Evolutionary conservation across 2,329 filamentous ascomycete species (phyloP), one percentile per base, ranked within the genome.

Genomic region (Penicillium sp.): DNA sequence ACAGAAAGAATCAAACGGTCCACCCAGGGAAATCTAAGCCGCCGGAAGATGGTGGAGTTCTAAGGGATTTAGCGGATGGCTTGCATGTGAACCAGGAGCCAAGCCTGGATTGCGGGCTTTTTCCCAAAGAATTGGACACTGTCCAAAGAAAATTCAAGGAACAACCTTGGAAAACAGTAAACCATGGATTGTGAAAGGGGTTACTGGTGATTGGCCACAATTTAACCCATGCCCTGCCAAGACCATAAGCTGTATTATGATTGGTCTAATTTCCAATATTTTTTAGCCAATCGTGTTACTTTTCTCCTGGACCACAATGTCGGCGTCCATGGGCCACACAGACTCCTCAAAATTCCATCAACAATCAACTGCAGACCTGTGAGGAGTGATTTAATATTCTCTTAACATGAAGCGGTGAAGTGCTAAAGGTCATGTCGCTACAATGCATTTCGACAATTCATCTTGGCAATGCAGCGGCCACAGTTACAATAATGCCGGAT

Each of bases 271-370:
- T 1, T 0, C 1, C 1, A 1, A 19, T 13, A 17, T 3, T n/a
- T n/a, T 12, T 12, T 0, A 32, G 5, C 47, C 47, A 45, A 49
- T 49, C 28, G 9, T 1, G 2, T 4, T 28, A 13, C 34, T 28
- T 22, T 39, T 3, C 42, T 45, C 41, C 41, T 49, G 47, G 24
- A 39, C 47, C 47, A 49, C 34, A 28, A 10, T 13, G 17, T 39
- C 12, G 17, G 6, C 8, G 8, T 28, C 45, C 45, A 29, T 21
- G 39, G 33, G 28, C 10, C 24, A 37, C 39, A 37, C 39, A 31
- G 29, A 29, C 17, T n/a, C 33, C 12, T 5, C 24, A 3, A 13
- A 35, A 26, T 19, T n/a, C n/a, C n/a, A 13, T 44, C 21, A 28
- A 35, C 15, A 34, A 28, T 35, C n/a, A 13, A 34, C 2, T 24